phyloP scores from a whole-genome alignment of 345 rosid species.

The Populus ilicifolia region DNA sequence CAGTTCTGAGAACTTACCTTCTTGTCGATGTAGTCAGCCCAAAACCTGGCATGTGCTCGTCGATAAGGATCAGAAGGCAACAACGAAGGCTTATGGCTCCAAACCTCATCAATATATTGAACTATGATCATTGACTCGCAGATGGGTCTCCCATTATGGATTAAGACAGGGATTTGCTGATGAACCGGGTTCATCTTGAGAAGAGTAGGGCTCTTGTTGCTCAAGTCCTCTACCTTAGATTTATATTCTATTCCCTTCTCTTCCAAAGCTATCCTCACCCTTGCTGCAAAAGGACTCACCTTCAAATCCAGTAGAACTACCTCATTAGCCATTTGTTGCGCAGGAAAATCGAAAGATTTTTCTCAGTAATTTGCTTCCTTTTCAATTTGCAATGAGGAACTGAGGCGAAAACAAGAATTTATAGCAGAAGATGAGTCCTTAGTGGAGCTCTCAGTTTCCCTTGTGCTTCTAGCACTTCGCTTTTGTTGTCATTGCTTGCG shows the following conservation, averaged over 20 bases:
- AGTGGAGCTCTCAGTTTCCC: neutral
- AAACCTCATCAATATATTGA: conserved; percentile 14
- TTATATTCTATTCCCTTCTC: conserved; percentile 13
- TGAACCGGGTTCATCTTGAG: conserved; percentile 7
- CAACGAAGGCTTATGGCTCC: conserved; percentile 6
- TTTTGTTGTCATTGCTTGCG: neutral
- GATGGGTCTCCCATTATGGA: neutral
- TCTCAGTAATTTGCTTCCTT: neutral
- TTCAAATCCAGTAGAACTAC: neutral
- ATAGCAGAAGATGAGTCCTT: neutral
- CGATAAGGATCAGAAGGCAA: conserved; percentile 14
- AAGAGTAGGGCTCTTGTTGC: conserved; percentile 12
- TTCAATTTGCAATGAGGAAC: neutral
- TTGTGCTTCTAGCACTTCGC: neutral
- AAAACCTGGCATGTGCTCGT: conserved; percentile 18
- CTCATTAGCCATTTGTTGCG: neutral
- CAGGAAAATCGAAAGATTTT: neutral
- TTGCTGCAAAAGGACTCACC: conserved; percentile 10
- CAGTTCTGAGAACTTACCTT: neutral
- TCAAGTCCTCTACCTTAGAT: conserved; percentile 11
- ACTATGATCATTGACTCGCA: conserved; percentile 17
- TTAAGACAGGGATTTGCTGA: neutral
- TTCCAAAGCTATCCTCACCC: conserved; percentile 16
- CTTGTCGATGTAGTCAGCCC: conserved; percentile 18
- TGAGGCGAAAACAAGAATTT: neutral